A percentile compares a stretch with the other conserved stretches of the same genome.
phyloP scores from a whole-genome alignment of 805 yeast species.

The Yarrowia phangngaensis region DNA sequence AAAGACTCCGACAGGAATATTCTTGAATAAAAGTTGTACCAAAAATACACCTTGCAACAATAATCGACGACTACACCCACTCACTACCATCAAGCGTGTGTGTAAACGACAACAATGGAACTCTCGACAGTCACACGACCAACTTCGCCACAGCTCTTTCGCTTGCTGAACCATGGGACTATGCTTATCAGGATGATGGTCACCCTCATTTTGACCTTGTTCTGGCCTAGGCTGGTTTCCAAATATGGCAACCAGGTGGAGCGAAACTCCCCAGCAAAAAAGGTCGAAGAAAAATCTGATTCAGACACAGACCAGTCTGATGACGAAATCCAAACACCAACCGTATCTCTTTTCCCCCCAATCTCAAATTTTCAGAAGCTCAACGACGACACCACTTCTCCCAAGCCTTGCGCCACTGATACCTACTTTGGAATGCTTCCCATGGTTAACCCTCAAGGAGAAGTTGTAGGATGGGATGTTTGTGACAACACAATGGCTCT shows the following conservation, averaged over 20 bases:
- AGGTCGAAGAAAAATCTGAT: no score
- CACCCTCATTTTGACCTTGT: slow-evolving; percentile 1
- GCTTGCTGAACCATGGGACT: slow-evolving; percentile 18
- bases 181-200: slow-evolving; percentile 18
- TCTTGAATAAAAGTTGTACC: no score
- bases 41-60: no score
- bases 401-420: slow-evolving; percentile 27
- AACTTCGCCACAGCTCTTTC: slow-evolving; percentile 12
- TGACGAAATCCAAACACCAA: slow-evolving; percentile 14
- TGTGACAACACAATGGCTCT: slow-evolving; percentile 13
- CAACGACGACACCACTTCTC: slow-evolving; percentile 10
- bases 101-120: slow-evolving; percentile 2
- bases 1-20: no score
- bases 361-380: slow-evolving; percentile 22
- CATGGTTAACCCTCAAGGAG: slow-evolving; percentile 25
- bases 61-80: background rate
- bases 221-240: slow-evolving; percentile 2
- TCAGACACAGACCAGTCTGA: slow-evolving; percentile 12
- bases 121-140: slow-evolving; percentile 10
- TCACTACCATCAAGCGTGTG: background rate
- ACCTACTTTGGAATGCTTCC: slow-evolving; percentile 23
- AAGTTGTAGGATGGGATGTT: slow-evolving; percentile 25
- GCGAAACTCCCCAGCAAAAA: no score
- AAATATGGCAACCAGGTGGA: no score
- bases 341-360: slow-evolving; percentile 21